Evolutionary conservation across 768 basidiomycete genomes (phyloP), one percentile per base, ranked within the genome.

Genomic region (Termitomyces sp.): DNA sequence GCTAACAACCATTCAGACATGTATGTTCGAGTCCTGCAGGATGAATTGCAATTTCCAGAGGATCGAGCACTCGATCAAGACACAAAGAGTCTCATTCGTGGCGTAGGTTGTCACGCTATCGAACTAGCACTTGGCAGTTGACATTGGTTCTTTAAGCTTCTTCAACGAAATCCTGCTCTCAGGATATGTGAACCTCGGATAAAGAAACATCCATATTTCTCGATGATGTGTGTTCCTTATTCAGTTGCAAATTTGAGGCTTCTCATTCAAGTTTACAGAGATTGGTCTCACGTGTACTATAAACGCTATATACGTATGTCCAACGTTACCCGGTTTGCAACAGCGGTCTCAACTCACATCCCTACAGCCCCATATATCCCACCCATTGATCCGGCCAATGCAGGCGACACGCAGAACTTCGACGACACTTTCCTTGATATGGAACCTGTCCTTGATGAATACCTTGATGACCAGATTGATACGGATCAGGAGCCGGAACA

Each of bases 371-470:
- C 93, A 45, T 94, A 95, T 80, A 93, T 94, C 68, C 93, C 93
- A 16, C 89, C 89, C 33, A 92, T 94, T 69, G 92, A 95, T 70
- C 89, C 91, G 22, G 84, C 84, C 45, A 93, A 96, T 74, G 95
- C 95, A 61, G 87, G 88, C 66, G 97, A 99, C 81, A 95, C 93
- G 64, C 92, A 93, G 72, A 98, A 98, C 75, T 99, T 98, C 72
- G 96, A 98, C 72, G 92, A 95, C 62, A 88, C 92, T 42, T 98
- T 97, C 85, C 81, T 98, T 59, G 91, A 91, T 69, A 96, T 98
- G 91, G 88, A 90, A 63, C 93, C 95, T 24, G 87, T 91, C 50
- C 85, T 98, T 61, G 91, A 95, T 63, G 89, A 90, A 54, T 81
- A 79, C 60, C 80, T 83, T 65, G 88, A 87, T 46, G 78, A 82